Conservation (phyloP, 306 rosid species). For the Sphenostylis stenocarpa region DNA sequence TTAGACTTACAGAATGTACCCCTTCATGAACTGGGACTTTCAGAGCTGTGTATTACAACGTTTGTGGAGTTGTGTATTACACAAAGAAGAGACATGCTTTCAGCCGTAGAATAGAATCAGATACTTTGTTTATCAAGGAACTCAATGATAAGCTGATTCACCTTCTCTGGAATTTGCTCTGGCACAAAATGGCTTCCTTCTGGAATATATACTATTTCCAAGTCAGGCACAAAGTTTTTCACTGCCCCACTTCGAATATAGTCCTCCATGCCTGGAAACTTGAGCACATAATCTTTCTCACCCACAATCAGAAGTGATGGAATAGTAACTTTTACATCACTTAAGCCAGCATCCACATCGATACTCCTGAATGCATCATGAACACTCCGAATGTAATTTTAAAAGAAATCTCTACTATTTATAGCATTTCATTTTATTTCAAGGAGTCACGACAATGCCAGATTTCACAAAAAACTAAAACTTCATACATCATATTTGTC, state of each 20-base stretch:
- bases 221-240: constrained; percentile 46
- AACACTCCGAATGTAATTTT: background rate
- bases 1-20: too few relatives aligned
- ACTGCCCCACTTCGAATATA: constrained; percentile 48
- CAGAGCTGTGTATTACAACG: too few relatives aligned
- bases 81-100: too few relatives aligned
- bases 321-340: constrained; percentile 40
- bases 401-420: background rate
- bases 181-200: constrained; percentile 61
- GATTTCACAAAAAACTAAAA: background rate
- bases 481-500: background rate
- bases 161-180: constrained; percentile 53
- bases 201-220: constrained; percentile 41
- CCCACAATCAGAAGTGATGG: constrained; percentile 49
- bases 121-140: constrained; percentile 46
- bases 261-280: constrained; percentile 59
- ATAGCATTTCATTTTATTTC: background rate
- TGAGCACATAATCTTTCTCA: constrained; percentile 49
- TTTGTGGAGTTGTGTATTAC: too few relatives aligned
- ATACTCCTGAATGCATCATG: constrained; percentile 32
- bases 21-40: too few relatives aligned
- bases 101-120: background rate
- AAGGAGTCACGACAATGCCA: background rate
- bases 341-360: constrained; percentile 36
- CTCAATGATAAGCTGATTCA: constrained; percentile 46